phyloP scores from a whole-genome alignment of 2,329 filamentous ascomycete genomes.

The Cordyceps pruinosa region DNA sequence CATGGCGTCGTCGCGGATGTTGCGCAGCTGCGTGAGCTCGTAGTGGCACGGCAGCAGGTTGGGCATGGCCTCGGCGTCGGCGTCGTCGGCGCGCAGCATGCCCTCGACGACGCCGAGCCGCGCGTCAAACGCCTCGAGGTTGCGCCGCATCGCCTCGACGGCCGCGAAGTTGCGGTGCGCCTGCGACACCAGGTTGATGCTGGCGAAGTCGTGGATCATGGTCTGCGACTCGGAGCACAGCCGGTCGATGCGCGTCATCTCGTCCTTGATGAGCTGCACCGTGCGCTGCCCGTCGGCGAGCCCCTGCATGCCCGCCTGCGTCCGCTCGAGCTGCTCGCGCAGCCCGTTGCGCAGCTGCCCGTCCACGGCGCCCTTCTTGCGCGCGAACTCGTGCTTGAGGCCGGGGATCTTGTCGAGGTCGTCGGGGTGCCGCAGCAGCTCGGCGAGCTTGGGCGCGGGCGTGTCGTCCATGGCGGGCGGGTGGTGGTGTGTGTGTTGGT shows the following conservation, averaged over 20 bases:
- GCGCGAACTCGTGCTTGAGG: conserved; percentile 84
- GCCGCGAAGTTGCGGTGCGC: conserved; percentile 95
- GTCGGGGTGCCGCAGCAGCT: conserved; percentile 90
- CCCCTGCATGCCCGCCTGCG: conserved; percentile 84
- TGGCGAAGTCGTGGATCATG: conserved; percentile 94
- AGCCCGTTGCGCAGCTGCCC: conserved; percentile 81
- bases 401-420: conserved; percentile 93
- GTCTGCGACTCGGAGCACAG: conserved; percentile 95
- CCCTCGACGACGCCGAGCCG: conserved; percentile 68
- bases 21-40: conserved; percentile 82
- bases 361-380: conserved; percentile 90
- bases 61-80: conserved; percentile 81
- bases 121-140: conserved; percentile 80
- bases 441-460: conserved; percentile 72
- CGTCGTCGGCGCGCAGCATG: conserved; percentile 76
- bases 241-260: conserved; percentile 98
- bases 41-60: conserved; percentile 87
- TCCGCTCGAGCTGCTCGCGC: conserved; percentile 87
- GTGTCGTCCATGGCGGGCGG: conserved; percentile 43
- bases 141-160: conserved; percentile 86
- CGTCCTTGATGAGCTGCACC: conserved; percentile 89
- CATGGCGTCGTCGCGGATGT: conserved; percentile 93
- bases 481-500: not conserved
- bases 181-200: conserved; percentile 85
- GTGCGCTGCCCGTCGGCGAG: conserved; percentile 87